These are phyloP conservation scores for Leccinum holopus DNA, from an alignment of 1,284 basidiomycete genomes.

Conservation along the genomic window DNA sequence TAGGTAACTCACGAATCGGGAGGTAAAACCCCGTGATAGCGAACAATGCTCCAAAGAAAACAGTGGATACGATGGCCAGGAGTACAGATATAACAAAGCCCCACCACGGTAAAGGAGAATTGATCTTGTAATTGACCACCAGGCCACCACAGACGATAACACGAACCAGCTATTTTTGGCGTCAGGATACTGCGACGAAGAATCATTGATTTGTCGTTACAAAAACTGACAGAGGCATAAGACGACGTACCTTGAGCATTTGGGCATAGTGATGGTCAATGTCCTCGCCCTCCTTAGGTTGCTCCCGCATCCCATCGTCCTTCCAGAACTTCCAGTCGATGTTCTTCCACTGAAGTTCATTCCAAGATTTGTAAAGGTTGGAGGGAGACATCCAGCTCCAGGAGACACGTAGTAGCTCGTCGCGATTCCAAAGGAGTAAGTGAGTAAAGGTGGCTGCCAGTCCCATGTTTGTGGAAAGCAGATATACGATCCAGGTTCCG, in stretches of 20 bases:
- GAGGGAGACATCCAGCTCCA: constrained; percentile 44
- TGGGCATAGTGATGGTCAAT: constrained; percentile 53
- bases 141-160: constrained; percentile 39
- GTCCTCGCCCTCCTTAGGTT: constrained; percentile 29
- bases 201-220: not conserved
- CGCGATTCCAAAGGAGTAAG: constrained; percentile 50
- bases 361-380: constrained; percentile 27
- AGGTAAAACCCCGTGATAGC: constrained; percentile 57
- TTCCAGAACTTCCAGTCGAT: constrained; percentile 49
- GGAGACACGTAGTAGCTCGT: constrained; percentile 42
- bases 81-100: constrained; percentile 42
- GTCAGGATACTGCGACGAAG: constrained; percentile 41
- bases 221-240: not conserved
- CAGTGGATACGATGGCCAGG: constrained; percentile 40
- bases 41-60: constrained; percentile 49
- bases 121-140: constrained; percentile 47
- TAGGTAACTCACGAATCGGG: constrained; percentile 41
- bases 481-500: constrained; percentile 41
- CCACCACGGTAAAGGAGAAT: constrained; percentile 54
- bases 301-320: constrained; percentile 38
- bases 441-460: constrained; percentile 53
- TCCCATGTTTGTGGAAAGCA: constrained; percentile 31
- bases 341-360: constrained; percentile 20
- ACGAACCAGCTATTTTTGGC: constrained; percentile 50
- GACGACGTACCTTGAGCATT: constrained; percentile 47